These are phyloP conservation scores for Claviceps pazoutovae DNA, from an alignment of 2,329 filamentous ascomycete genomes.

Conservation along the genomic window DNA sequence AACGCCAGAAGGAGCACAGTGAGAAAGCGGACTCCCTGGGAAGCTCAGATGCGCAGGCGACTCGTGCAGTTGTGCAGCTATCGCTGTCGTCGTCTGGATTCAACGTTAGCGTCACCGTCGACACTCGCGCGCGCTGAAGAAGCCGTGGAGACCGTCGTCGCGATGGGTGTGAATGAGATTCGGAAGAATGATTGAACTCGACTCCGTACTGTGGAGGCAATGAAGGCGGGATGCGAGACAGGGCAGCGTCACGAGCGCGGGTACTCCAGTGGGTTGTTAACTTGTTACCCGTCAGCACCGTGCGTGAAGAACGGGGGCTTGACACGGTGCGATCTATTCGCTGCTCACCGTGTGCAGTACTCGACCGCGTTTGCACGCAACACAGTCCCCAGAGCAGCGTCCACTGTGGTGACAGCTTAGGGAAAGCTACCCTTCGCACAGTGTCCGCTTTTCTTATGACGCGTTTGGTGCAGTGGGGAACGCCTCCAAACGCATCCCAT, in stretches of 20 bases:
- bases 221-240: constrained; percentile 4
- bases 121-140: constrained; percentile 11
- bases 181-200: constrained; percentile 1
- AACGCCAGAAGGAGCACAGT: neutral
- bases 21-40: neutral
- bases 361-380: too few relatives aligned
- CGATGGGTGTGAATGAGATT: constrained; percentile 11
- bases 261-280: neutral
- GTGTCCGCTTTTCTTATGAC: neutral
- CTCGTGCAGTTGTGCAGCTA: neutral
- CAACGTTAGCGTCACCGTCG: constrained; percentile 8
- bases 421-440: neutral
- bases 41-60: neutral
- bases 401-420: neutral
- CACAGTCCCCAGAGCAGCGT: neutral
- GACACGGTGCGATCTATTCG: fast-evolving
- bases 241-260: constrained; percentile 1
- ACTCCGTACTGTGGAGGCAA: constrained; percentile 4
- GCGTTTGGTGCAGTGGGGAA: neutral
- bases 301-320: neutral
- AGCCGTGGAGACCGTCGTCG: constrained; percentile 13
- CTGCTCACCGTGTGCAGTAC: neutral
- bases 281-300: neutral
- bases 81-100: constrained; percentile 3
- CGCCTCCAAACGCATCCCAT: neutral